Evolutionary conservation across 148 eudicot genomes (phyloP).

Genomic region (Camellia sinensis): DNA sequence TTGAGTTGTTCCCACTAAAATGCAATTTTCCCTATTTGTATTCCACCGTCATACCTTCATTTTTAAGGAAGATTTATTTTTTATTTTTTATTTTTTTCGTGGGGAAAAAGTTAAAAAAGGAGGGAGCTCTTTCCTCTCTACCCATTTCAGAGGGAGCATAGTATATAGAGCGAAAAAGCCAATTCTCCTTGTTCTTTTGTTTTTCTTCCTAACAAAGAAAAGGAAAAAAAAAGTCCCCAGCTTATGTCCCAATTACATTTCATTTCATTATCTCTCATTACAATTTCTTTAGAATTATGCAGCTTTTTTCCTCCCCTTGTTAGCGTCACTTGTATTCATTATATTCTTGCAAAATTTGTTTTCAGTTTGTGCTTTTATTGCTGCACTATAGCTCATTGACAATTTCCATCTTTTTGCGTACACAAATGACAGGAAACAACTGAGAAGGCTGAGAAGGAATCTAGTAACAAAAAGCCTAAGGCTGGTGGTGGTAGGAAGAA

Average conservation of each 20-base stretch:
- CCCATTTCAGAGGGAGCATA: too few relatives aligned
- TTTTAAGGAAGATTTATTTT: not conserved
- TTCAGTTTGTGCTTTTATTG: slow-evolving; percentile 5
- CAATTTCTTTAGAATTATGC: not conserved
- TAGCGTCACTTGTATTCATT: too few relatives aligned
- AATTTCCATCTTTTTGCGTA: not conserved
- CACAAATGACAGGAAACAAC: slow-evolving; percentile 41
- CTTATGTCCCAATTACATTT: too few relatives aligned
- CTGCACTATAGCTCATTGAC: not conserved
- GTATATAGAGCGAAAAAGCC: not conserved
- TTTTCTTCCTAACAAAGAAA: too few relatives aligned
- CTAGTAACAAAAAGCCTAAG: too few relatives aligned
- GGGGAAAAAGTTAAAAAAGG: not conserved
- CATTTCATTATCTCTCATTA: not conserved
- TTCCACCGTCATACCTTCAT: not conserved
- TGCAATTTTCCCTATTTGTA: not conserved
- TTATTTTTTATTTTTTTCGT: not conserved
- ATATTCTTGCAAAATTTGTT: not conserved
- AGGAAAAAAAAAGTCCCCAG: too few relatives aligned
- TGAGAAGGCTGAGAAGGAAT: too few relatives aligned
- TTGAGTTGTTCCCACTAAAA: too few relatives aligned
- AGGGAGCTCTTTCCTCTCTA: too few relatives aligned
- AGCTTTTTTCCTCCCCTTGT: not conserved
- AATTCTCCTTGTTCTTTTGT: too few relatives aligned
- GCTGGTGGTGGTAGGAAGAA: too few relatives aligned